Evolutionary conservation across 306 rosid species (phyloP).

Genomic region (Quercus wislizeni): DNA sequence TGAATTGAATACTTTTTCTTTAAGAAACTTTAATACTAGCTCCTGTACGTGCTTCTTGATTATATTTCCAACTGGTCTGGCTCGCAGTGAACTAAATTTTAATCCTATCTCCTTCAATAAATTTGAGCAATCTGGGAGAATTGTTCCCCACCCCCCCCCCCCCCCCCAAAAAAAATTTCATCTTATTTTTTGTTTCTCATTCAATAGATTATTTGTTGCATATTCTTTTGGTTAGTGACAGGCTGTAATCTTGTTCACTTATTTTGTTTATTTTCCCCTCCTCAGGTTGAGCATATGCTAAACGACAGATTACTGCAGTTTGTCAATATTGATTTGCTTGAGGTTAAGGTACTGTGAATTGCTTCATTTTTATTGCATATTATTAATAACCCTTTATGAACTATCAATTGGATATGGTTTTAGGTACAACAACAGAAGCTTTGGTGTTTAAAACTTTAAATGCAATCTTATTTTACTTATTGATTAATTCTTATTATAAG

Average conservation of each 20-base stretch:
- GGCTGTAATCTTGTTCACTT: constrained; percentile 30
- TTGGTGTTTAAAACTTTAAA: background rate
- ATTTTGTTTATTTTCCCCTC: constrained; percentile 11
- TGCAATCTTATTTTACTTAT: constrained; percentile 4
- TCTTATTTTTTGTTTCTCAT: constrained; percentile 13
- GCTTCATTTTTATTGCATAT: background rate
- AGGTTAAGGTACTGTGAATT: constrained; percentile 77
- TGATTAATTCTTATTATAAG: background rate
- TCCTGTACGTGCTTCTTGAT: background rate
- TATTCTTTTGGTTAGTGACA: background rate
- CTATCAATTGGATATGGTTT: constrained; percentile 7
- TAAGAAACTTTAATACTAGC: background rate
- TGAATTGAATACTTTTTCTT: background rate
- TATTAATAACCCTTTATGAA: background rate
- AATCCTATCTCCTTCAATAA: background rate
- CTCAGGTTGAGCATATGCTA: constrained; percentile 96
- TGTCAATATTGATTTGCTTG: constrained; percentile 88
- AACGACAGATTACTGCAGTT: constrained; percentile 96
- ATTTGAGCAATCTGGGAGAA: background rate
- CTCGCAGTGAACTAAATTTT: background rate
- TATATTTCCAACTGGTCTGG: background rate
- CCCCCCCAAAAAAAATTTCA: background rate
- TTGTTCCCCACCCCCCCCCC: background rate
- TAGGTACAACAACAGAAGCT: background rate
- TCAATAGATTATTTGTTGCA: background rate